Evolutionary conservation across 805 yeast species (phyloP), one percentile per base, ranked within the genome.

Genomic region (Candida railenensis): DNA sequence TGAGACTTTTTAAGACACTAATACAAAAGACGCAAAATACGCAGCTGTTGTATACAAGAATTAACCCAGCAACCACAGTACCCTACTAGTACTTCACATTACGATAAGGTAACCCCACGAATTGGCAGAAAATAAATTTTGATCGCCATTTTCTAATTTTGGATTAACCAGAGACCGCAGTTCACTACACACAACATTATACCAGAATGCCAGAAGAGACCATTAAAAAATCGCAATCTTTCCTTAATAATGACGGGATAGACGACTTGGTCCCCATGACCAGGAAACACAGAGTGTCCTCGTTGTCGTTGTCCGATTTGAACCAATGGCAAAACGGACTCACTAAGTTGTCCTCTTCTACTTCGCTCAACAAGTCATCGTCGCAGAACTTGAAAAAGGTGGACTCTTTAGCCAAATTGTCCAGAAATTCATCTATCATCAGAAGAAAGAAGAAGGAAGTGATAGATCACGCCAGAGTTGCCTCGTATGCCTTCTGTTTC

Each of bases 401-500:
- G 37, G 76, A 69, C 55, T 65, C 75, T 33, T 59, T 71, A 57
- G 76, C 74, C 42, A 73, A 74, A 49, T 65, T 75, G 48, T 66
- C 74, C 32, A 59, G 81, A 55, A 73, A 76, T 57, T 66, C 78
- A 14, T 69, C 77, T 14, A 65, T 74, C 40, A 69, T 74, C 49
- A 62, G 63, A 57, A 71, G 77, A 49, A 74, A 67, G 64, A 78
- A 74, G 69, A 79, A 74, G 56, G 52, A 65, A 3, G 76, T 81
- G 15, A 75, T 86, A 53, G 87, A 84, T 58, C 92, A 86, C 61
- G 78, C 71, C 36, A 73, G 92, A 60, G 83, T 86, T 36, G 90
- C 91, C 1, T 82, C 87, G 2, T 86, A 86, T 59, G 96, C 96
- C 2, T 89, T 89, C 71, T 94, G 95, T 36, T 89, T 90, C 63